Evolutionary conservation across 352 stramenopile species (phyloP).

Genomic region (Blastocystis sp.): DNA sequence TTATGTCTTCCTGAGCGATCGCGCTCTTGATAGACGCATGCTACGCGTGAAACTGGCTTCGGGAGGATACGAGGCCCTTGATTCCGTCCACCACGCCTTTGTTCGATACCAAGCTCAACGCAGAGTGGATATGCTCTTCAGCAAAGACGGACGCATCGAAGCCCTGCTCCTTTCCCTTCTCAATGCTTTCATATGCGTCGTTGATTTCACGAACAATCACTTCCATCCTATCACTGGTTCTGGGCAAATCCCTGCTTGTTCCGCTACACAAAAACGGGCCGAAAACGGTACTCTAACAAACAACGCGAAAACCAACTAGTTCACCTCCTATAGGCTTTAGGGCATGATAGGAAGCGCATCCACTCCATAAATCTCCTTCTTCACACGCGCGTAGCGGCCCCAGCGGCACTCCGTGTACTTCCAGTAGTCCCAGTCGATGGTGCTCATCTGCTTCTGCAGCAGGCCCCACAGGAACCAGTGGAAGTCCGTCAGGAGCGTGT

Average conservation of each 20-base stretch:
- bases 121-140: constrained; percentile 17
- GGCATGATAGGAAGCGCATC: constrained; percentile 22
- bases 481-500: constrained; percentile 13
- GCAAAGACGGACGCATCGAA: constrained; percentile 19
- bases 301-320: too few species aligned
- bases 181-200: background rate
- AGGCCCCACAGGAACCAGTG: constrained; percentile 64
- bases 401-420: constrained; percentile 7
- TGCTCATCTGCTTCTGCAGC: constrained; percentile 5
- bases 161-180: background rate
- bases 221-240: constrained; percentile 10
- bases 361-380: background rate
- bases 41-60: background rate
- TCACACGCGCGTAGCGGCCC: background rate
- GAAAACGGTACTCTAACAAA: too few species aligned
- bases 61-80: background rate
- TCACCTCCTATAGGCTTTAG: background rate
- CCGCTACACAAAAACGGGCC: too few species aligned
- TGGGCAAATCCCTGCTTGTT: background rate
- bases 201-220: constrained; percentile 18
- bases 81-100: background rate
- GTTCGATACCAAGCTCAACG: background rate
- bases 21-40: background rate
- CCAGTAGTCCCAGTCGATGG: constrained; percentile 59
- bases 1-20: background rate